Conservation (phyloP, 2,329 filamentous ascomycete genomes). For the Cordyceps cicadae region DNA sequence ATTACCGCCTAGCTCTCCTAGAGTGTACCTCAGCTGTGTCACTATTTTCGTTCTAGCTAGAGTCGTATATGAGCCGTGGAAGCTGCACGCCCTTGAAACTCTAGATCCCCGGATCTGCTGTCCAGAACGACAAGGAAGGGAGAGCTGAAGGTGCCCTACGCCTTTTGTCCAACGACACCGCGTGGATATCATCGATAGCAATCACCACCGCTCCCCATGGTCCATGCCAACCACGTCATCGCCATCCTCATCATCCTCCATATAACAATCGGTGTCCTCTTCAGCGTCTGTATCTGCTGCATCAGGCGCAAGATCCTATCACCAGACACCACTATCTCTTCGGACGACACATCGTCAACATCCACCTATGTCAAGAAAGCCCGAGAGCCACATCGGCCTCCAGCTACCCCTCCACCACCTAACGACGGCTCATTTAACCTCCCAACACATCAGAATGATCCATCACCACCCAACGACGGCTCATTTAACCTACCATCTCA, state of each 20-base stretch:
- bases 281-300: neutral
- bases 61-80: too few relatives aligned
- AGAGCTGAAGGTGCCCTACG: too few relatives aligned
- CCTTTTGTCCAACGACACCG: too few relatives aligned
- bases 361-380: slow-evolving; percentile 6
- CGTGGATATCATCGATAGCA: too few relatives aligned
- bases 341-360: neutral
- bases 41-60: neutral
- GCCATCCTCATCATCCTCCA: slow-evolving; percentile 2
- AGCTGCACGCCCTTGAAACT: too few relatives aligned
- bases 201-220: neutral
- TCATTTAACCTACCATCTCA: neutral
- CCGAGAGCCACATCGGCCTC: too few relatives aligned
- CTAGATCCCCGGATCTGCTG: too few relatives aligned
- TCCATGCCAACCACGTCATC: slow-evolving; percentile 1
- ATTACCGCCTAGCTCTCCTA: neutral
- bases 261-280: slow-evolving; percentile 1
- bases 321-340: neutral
- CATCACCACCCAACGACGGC: neutral
- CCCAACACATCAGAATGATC: too few relatives aligned
- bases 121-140: too few relatives aligned
- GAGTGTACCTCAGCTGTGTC: neutral
- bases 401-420: too few relatives aligned
- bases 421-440: too few relatives aligned
- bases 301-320: neutral